phyloP scores from a whole-genome alignment of 2,329 filamentous ascomycete genomes.

The Talaromyces sp. region DNA sequence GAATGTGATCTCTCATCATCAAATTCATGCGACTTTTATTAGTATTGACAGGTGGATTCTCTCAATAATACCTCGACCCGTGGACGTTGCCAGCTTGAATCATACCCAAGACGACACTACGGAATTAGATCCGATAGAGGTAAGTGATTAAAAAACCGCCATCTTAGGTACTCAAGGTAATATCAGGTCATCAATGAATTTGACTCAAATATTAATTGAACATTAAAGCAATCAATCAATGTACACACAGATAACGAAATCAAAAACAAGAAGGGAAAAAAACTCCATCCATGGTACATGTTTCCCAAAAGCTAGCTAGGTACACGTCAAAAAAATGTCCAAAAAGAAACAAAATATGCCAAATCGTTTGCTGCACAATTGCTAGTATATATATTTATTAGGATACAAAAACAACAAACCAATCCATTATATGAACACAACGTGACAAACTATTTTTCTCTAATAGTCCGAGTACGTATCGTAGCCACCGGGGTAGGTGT shows the following conservation, averaged over 20 bases:
- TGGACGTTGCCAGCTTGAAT: neutral
- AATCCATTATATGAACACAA: neutral
- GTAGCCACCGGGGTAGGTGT: constrained; percentile 24
- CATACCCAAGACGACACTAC: neutral
- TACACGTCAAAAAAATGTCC: constrained; percentile 7
- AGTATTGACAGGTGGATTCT: neutral
- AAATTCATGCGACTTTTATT: neutral
- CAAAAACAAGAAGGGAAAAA: neutral
- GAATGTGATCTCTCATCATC: neutral
- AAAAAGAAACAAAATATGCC: constrained; percentile 2
- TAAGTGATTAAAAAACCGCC: too few species aligned
- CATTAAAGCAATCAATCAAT: neutral
- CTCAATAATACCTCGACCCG: neutral
- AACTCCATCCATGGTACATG: neutral
- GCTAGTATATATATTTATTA: neutral
- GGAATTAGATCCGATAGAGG: too few species aligned
- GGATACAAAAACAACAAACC: neutral
- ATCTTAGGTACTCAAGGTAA: too few species aligned
- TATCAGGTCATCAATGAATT: neutral
- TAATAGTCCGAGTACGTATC: constrained; percentile 37
- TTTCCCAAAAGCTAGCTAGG: neutral
- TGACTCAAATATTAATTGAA: neutral
- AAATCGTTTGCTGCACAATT: neutral
- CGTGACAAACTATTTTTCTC: constrained; percentile 3
- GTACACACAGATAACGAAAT: neutral